Evolutionary conservation across 2,329 filamentous ascomycete species (phyloP).

Genomic region (Elsinoe australis): DNA sequence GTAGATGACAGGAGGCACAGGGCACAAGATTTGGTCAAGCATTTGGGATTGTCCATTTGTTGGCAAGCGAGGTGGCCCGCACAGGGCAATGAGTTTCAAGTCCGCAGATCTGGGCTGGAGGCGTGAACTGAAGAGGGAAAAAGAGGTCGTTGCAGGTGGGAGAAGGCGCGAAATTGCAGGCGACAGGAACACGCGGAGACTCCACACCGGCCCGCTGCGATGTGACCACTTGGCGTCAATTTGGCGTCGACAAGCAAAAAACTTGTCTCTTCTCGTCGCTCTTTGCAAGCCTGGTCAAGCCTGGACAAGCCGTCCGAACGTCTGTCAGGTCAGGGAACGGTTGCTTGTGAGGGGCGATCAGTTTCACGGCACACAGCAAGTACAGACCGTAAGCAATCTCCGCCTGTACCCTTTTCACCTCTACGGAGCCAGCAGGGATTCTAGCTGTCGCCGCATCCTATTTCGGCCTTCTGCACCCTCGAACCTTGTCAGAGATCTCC

Average conservation of each 20-base stretch:
- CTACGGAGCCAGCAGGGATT: too few species aligned
- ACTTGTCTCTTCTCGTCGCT: slow-evolving; percentile 1
- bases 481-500: slow-evolving; percentile 1
- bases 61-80: slow-evolving; percentile 7
- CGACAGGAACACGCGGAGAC: slow-evolving; percentile 14
- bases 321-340: not conserved
- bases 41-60: slow-evolving; percentile 1
- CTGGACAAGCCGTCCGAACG: not conserved
- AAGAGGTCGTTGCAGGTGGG: not conserved
- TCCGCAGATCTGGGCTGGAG: not conserved
- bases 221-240: slow-evolving; percentile 1
- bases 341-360: too few species aligned
- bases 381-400: too few species aligned
- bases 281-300: not conserved
- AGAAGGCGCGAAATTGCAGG: slow-evolving; percentile 16
- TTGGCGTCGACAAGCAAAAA: slow-evolving; percentile 3
- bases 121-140: slow-evolving; percentile 4
- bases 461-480: not conserved
- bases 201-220: slow-evolving; percentile 10
- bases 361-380: too few species aligned
- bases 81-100: slow-evolving; percentile 10
- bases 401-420: too few species aligned
- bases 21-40: slow-evolving; percentile 9
- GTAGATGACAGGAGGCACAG: slow-evolving; percentile 1
- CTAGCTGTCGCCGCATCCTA: too few species aligned